Evolutionary conservation across 2,329 filamentous ascomycete genomes (phyloP), one percentile per base, ranked within the genome.

Genomic region (Aureobasidium sp.): DNA sequence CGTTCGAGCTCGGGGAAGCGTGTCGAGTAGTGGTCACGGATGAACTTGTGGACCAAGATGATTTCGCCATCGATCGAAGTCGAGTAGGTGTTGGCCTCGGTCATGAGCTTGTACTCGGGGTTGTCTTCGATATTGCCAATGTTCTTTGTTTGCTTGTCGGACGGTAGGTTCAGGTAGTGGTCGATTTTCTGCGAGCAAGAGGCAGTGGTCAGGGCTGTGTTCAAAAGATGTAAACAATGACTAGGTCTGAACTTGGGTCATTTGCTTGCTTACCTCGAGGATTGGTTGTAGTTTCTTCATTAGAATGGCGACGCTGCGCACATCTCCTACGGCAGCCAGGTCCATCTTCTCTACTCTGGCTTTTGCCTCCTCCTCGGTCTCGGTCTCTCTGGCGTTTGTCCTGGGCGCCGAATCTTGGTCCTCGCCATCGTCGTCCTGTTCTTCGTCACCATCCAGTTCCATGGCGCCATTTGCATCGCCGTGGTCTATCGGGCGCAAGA

Each of bases 61-160:
- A 97, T 89, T 74, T 97, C 93, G 71, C 90, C 90, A 68, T 96
- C 92, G 67, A 97, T 97, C 65, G 89, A 88, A 6, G 93, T 95
- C 0, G 94, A 96, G 8, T 96, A 82, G 27, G 87, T 89, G 72
- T 96, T 96, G 17, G 91, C 91, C 72, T 94, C 87, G 37, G 90
- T 95, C 63, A 96, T 78, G 39, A 96, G 84, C 74, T 90, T 86
- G 75, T 96, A 96, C 73, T 96, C 91, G 57, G 91, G 91, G 69
- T 96, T 91, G 71, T 96, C 91, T 75, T 96, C 91, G 69, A 96
- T 87, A 61, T 90, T 92, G 68, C 91, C 91, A 64, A 94, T 79
- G 68, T 86, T 83, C 25, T 81, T 84, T 34, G 82, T 84, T 67
- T 82, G 84, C 62, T 86, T 81, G 59, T 84, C 81, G 37, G 86